Percentiles rank a stretch among this genome's conserved stretches.
These are phyloP conservation scores for Eutrema yunnanense DNA, from an alignment of 345 rosid species.

Conservation along the genomic window DNA sequence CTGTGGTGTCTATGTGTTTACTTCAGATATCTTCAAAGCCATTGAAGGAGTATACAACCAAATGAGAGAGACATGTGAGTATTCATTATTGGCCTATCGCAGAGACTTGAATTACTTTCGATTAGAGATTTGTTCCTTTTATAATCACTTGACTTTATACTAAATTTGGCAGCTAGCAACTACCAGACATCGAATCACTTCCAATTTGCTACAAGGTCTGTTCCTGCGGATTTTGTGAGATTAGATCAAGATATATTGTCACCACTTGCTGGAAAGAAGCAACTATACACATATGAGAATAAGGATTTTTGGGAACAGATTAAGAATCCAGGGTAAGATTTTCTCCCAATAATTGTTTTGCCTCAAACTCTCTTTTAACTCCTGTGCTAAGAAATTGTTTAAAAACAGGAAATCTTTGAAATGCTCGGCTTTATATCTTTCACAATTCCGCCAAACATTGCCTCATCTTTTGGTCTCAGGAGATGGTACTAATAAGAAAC, in stretches of 20 bases:
- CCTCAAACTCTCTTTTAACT: not conserved
- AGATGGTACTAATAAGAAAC: constrained; percentile 43
- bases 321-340: constrained; percentile 84
- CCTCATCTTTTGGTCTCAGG: constrained; percentile 57
- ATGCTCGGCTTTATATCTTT: constrained; percentile 70
- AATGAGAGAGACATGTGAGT: constrained; percentile 58
- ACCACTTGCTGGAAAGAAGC: constrained; percentile 87
- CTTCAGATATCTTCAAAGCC: constrained; percentile 55
- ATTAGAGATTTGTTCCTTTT: not conserved
- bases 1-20: constrained; percentile 78
- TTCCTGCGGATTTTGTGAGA: constrained; percentile 65
- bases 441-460: constrained; percentile 48
- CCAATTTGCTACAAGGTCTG: constrained; percentile 63
- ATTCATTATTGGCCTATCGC: not conserved
- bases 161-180: constrained; percentile 52
- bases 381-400: not conserved
- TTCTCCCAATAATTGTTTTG: not conserved
- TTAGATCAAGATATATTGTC: constrained; percentile 89
- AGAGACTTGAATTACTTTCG: not conserved
- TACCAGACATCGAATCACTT: constrained; percentile 68
- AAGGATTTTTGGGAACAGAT: constrained; percentile 91
- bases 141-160: not conserved
- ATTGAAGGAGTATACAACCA: constrained; percentile 49
- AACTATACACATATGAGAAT: constrained; percentile 65
- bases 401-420: constrained; percentile 52